Percentiles rank a stretch among this genome's conserved stretches.
Conservation (phyloP, 768 basidiomycete species). For the Tylopilus subfusipes region DNA sequence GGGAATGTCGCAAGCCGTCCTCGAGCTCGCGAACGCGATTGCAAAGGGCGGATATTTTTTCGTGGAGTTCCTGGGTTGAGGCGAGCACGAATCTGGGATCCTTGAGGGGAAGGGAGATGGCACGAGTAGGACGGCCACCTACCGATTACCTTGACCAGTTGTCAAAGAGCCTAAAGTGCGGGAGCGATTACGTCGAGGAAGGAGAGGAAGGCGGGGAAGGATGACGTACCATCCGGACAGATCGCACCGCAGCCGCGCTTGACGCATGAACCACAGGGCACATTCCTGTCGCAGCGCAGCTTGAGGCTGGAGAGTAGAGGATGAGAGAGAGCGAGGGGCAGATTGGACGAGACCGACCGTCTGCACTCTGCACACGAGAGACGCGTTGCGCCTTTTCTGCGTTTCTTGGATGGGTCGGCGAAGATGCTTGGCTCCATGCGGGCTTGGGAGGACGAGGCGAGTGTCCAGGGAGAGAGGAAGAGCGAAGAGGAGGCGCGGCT, state of each 20-base stretch:
- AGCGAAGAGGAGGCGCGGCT: slow-evolving; percentile 21
- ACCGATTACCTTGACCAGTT: slow-evolving; percentile 82
- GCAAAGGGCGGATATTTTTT: slow-evolving; percentile 73
- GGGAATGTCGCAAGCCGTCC: slow-evolving; percentile 60
- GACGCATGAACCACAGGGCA: slow-evolving; percentile 78
- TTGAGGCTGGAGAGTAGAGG: slow-evolving; percentile 21
- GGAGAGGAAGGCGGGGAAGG: slow-evolving; percentile 7
- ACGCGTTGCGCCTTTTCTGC: slow-evolving; percentile 69
- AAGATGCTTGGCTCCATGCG: slow-evolving; percentile 26
- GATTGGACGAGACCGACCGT: slow-evolving; percentile 42
- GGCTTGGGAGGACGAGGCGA: neutral
- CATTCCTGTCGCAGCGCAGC: slow-evolving; percentile 60
- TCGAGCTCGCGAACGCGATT: slow-evolving; percentile 75
- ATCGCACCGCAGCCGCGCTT: slow-evolving; percentile 80
- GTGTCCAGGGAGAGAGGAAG: slow-evolving; percentile 23
- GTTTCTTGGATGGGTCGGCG: slow-evolving; percentile 47
- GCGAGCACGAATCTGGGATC: slow-evolving; percentile 66
- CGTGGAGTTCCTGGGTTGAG: slow-evolving; percentile 76
- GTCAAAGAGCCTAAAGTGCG: slow-evolving; percentile 61
- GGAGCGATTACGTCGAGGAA: slow-evolving; percentile 18
- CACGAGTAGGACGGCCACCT: slow-evolving; percentile 9
- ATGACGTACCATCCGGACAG: slow-evolving; percentile 66
- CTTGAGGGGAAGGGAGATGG: neutral
- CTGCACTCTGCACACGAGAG: slow-evolving; percentile 80
- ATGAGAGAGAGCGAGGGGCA: neutral